A percentile compares a stretch with the other conserved stretches of the same genome.
phyloP scores from a whole-genome alignment of 495 filamentous ascomycete species.

The Endocarpon pusillum region DNA sequence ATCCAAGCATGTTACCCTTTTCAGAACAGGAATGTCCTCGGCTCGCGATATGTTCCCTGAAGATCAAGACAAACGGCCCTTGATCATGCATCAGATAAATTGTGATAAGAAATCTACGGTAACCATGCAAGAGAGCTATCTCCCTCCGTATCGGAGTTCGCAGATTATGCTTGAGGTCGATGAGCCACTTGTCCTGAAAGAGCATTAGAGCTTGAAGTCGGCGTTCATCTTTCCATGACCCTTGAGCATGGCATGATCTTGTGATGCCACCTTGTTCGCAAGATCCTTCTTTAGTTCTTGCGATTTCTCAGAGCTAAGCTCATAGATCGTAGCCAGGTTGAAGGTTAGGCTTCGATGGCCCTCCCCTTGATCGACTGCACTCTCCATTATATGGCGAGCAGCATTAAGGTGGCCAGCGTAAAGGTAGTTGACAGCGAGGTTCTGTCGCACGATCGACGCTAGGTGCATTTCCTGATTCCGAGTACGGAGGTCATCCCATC shows the following conservation, averaged over 20 bases:
- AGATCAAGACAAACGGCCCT: too few species aligned
- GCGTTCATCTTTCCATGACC: slow-evolving; percentile 53
- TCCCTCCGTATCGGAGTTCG: too few species aligned
- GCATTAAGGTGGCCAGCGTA: slow-evolving; percentile 63
- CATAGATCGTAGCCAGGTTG: slow-evolving; percentile 82
- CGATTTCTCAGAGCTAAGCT: slow-evolving; percentile 71
- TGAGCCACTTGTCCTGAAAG: too few species aligned
- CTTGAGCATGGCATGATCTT: slow-evolving; percentile 22
- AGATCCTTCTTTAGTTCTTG: slow-evolving; percentile 47
- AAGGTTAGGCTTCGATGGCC: slow-evolving; percentile 65
- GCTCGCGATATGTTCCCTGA: too few species aligned
- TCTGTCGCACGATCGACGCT: slow-evolving; percentile 45
- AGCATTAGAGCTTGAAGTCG: slow-evolving; percentile 73
- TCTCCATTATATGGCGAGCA: slow-evolving; percentile 46
- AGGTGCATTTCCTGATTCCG: too few species aligned
- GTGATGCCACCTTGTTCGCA: slow-evolving; percentile 47
- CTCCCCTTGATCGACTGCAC: slow-evolving; percentile 37
- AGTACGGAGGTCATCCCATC: slow-evolving; percentile 34
- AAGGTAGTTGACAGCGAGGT: slow-evolving; percentile 64
- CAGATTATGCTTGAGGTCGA: too few species aligned
- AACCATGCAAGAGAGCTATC: too few species aligned
- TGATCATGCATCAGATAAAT: too few species aligned
- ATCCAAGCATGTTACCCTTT: too few species aligned
- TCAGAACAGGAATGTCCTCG: too few species aligned
- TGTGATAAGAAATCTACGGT: too few species aligned